Base-by-base conservation (phyloP, 306 rosid species). In the Vigna hirtella region DNA sequence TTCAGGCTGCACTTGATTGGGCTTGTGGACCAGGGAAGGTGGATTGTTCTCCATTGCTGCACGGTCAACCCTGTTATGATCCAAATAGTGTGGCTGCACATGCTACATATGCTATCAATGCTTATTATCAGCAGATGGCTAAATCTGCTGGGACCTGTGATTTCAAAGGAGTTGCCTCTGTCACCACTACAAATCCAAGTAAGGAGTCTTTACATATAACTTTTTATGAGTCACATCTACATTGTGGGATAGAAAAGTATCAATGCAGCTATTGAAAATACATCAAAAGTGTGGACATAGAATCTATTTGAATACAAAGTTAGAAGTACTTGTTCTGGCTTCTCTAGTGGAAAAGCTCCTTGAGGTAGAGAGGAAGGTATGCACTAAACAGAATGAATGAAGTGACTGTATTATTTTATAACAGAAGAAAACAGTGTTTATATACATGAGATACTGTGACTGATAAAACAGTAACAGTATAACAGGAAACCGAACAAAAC, bases 21-120 rank as follows among this genome's bases (percentile, higher is more conserved):
- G 98, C 98, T 47, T 95, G 98, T 84, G 98, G 98, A 72, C 97
- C 97, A 0, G 98, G 98, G 67, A 95, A 88, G 90, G 98, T 95
- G 64, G 93, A 95, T 73, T 95, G 98, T 67, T 87, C 96, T 0
- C 78, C 90, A 5, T 79, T 95, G 90, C 75, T 91, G 73, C 96
- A 92, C 77, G 98, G 96, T 53, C 88, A 91, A 81, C 72, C 90
- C 1, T 95, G 98, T 84, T 91, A 87, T 86, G 89, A 95, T 70
- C 98, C 99, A 0, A 69, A 95, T 82, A 88, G 74, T 79, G 96
- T 95, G 53, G 86, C 72, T 73, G 57, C 96, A 0, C 99, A 95
- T 53, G 83, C 97, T 53, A 82, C 97, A 0, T 95, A 93, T 74
- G 98, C 99, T 65, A 85, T 95, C 87, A 95, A 95, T 88, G 87